A percentile compares a stretch with the other conserved stretches of the same genome.
Evolutionary conservation across 345 rosid species (phyloP).

Genomic region (rapeseed (Brassica napus)): DNA sequence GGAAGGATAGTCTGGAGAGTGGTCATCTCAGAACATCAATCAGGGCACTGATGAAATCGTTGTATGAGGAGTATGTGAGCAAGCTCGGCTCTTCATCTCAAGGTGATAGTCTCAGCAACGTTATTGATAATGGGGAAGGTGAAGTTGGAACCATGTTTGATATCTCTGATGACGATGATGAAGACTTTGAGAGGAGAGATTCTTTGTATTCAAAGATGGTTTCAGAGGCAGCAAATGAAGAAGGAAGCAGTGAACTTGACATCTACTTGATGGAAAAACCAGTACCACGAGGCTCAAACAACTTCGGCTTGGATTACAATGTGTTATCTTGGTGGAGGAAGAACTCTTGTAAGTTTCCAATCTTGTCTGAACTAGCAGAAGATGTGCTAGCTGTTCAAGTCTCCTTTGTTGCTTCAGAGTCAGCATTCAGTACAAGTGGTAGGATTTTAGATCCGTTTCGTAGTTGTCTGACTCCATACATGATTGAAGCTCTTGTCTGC

Average conservation of each 20-base stretch:
- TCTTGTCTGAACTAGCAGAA: background rate
- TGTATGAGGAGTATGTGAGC: too few relatives aligned
- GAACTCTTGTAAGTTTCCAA: background rate
- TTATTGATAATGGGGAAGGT: background rate
- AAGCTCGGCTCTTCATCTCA: background rate
- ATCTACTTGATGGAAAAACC: background rate
- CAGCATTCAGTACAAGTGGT: background rate
- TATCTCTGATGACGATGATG: background rate
- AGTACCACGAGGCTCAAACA: background rate
- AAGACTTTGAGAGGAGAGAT: background rate
- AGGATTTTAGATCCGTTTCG: background rate
- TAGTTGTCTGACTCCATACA: background rate
- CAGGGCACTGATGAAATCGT: background rate
- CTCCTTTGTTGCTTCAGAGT: background rate
- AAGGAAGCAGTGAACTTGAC: background rate
- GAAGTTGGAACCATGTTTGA: background rate
- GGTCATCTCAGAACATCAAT: background rate
- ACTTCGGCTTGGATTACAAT: background rate
- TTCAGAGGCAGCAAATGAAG: background rate
- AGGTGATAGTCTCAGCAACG: background rate
- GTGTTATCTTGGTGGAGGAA: background rate
- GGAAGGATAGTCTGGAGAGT: background rate
- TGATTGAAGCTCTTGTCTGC: background rate
- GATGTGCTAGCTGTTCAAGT: background rate
- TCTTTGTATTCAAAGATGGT: background rate